Percentiles rank a stretch among this genome's conserved stretches.
Evolutionary conservation across 371 early-diverging fungal species (phyloP).

Genomic region (Mortierella sp.): DNA sequence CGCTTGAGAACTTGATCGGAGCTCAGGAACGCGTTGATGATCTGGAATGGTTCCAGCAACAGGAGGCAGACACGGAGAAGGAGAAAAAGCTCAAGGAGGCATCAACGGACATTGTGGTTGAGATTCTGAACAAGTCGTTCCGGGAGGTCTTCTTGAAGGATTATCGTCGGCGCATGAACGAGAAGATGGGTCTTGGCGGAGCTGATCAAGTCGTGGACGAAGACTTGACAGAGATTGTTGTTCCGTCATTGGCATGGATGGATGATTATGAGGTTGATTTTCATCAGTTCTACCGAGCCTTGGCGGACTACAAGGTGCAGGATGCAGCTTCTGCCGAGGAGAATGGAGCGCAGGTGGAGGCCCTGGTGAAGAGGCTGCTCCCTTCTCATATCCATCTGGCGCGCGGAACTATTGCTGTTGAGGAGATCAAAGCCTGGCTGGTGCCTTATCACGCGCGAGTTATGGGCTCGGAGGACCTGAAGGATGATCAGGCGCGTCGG

Average conservation of each 20-base stretch:
- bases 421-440: slow-evolving; percentile 59
- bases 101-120: slow-evolving; percentile 59
- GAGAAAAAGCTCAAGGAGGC: slow-evolving; percentile 59
- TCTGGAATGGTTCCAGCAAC: slow-evolving; percentile 36
- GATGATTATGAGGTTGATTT: slow-evolving; percentile 54
- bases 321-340: slow-evolving; percentile 11
- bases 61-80: slow-evolving; percentile 36
- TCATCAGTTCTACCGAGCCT: slow-evolving; percentile 43
- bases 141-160: slow-evolving; percentile 56
- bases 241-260: slow-evolving; percentile 52
- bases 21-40: slow-evolving; percentile 65
- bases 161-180: slow-evolving; percentile 52
- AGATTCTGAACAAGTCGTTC: slow-evolving; percentile 54
- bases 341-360: slow-evolving; percentile 33
- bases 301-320: slow-evolving; percentile 49
- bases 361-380: slow-evolving; percentile 35
- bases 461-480: slow-evolving; percentile 48
- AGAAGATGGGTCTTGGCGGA: slow-evolving; percentile 44
- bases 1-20: slow-evolving; percentile 79
- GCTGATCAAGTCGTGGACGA: slow-evolving; percentile 21
- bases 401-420: slow-evolving; percentile 29
- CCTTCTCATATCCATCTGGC: slow-evolving; percentile 28
- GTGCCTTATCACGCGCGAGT: slow-evolving; percentile 68
- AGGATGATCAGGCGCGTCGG: slow-evolving; percentile 54
- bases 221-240: slow-evolving; percentile 40